Evolutionary conservation across 768 basidiomycete species (phyloP).

Genomic region (Tephrocybe rancida): DNA sequence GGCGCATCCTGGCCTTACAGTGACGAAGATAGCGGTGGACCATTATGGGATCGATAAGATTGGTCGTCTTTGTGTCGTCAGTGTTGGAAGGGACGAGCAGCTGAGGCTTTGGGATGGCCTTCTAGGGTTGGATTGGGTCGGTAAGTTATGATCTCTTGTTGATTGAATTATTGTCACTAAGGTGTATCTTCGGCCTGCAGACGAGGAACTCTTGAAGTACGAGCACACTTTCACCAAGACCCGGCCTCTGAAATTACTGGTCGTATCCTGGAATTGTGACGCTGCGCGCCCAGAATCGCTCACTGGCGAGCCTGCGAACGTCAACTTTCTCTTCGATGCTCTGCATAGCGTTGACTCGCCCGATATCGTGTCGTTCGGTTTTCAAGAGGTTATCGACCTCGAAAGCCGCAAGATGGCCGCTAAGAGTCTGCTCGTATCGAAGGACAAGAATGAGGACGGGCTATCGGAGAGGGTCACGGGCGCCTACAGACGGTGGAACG

Average conservation of each 20-base stretch:
- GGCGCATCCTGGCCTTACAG: constrained; percentile 72
- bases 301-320: constrained; percentile 65
- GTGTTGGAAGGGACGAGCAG: constrained; percentile 72
- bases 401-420: constrained; percentile 91
- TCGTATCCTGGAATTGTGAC: constrained; percentile 93
- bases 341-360: constrained; percentile 73
- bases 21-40: constrained; percentile 69
- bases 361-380: constrained; percentile 91
- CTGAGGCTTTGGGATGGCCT: constrained; percentile 91
- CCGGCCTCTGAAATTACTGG: constrained; percentile 74
- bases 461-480: constrained; percentile 84
- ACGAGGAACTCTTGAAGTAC: constrained; percentile 72
- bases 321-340: constrained; percentile 77
- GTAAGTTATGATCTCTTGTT: constrained; percentile 45
- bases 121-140: constrained; percentile 82
- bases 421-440: constrained; percentile 82
- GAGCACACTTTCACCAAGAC: constrained; percentile 81
- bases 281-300: constrained; percentile 82
- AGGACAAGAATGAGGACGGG: constrained; percentile 57
- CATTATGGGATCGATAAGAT: constrained; percentile 72
- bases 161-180: background rate
- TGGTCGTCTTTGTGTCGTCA: constrained; percentile 70
- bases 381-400: constrained; percentile 97
- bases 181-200: constrained; percentile 40
- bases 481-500: constrained; percentile 89